These are phyloP conservation scores for Puccinia triticina DNA, from an alignment of 1,284 basidiomycete species.

Conservation along the genomic window DNA sequence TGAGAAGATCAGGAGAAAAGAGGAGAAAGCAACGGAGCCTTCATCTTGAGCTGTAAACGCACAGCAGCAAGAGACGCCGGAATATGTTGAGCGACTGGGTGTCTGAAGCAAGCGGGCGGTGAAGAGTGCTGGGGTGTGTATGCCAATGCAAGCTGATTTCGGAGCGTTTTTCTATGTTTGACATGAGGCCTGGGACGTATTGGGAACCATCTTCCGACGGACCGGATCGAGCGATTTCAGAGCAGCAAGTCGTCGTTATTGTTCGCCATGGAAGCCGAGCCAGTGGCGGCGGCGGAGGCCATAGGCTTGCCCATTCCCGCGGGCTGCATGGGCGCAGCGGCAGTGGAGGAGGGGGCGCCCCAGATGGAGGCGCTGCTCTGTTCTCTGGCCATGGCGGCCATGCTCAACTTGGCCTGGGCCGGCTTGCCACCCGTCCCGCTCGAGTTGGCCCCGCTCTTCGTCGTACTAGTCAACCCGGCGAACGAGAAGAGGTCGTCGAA, in stretches of 20 bases:
- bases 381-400: constrained; percentile 49
- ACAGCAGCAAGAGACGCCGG: too few relatives aligned
- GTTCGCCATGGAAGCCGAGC: constrained; percentile 7
- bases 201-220: background rate
- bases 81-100: too few relatives aligned
- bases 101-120: too few relatives aligned
- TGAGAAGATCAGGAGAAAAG: too few relatives aligned
- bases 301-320: background rate
- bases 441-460: background rate
- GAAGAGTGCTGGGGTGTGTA: too few relatives aligned
- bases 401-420: constrained; percentile 22
- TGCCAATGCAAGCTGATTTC: too few relatives aligned
- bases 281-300: background rate
- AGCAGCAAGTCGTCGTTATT: constrained; percentile 37
- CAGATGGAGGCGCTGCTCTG: constrained; percentile 51
- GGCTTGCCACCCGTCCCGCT: background rate
- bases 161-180: background rate
- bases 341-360: background rate
- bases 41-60: too few relatives aligned
- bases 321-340: background rate
- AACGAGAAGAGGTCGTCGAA: constrained; percentile 50
- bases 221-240: background rate
- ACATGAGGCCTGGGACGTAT: background rate
- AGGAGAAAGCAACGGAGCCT: too few relatives aligned
- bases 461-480: constrained; percentile 28